Conservation (phyloP, 805 yeast genomes). For the Kazachstania kunashirensis region DNA sequence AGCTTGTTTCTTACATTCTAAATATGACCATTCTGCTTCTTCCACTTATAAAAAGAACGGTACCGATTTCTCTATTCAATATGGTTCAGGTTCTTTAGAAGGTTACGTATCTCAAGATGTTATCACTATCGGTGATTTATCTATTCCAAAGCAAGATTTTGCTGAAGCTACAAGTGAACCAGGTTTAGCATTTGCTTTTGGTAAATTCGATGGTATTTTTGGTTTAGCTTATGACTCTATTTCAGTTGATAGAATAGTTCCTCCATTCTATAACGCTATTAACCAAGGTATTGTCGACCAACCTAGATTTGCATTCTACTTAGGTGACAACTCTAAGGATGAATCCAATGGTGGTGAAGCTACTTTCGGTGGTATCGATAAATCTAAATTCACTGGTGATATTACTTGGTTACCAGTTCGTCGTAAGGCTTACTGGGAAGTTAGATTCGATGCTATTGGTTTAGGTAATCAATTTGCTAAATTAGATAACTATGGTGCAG, state of each 20-base stretch:
- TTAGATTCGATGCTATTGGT: slow-evolving; percentile 79
- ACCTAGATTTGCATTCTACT: slow-evolving; percentile 79
- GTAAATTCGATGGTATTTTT: slow-evolving; percentile 94
- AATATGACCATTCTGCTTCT: slow-evolving; percentile 79
- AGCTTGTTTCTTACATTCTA: slow-evolving; percentile 90
- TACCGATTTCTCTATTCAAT: slow-evolving; percentile 70
- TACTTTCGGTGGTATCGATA: slow-evolving; percentile 90
- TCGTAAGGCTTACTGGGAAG: slow-evolving; percentile 99
- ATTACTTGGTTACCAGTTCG: slow-evolving; percentile 95
- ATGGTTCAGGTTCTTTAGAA: slow-evolving; percentile 88
- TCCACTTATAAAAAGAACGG: slow-evolving; percentile 82
- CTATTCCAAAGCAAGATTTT: slow-evolving; percentile 81
- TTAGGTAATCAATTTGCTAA: slow-evolving; percentile 88
- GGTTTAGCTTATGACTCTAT: slow-evolving; percentile 92
- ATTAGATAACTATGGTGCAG: slow-evolving; percentile 82
- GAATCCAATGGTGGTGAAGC: slow-evolving; percentile 75
- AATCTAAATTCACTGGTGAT: slow-evolving; percentile 65
- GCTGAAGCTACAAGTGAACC: slow-evolving; percentile 98
- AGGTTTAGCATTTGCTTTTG: slow-evolving; percentile 95
- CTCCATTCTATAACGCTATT: slow-evolving; percentile 89
- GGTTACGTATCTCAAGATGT: slow-evolving; percentile 88
- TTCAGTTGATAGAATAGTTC: slow-evolving; percentile 80
- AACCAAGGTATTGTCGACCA: slow-evolving; percentile 71
- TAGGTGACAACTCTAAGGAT: slow-evolving; percentile 72
- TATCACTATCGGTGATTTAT: slow-evolving; percentile 62